Evolutionary conservation across 805 yeast species (phyloP), one percentile per base, ranked within the genome.

Genomic region (Yarrowia yakushimensis): DNA sequence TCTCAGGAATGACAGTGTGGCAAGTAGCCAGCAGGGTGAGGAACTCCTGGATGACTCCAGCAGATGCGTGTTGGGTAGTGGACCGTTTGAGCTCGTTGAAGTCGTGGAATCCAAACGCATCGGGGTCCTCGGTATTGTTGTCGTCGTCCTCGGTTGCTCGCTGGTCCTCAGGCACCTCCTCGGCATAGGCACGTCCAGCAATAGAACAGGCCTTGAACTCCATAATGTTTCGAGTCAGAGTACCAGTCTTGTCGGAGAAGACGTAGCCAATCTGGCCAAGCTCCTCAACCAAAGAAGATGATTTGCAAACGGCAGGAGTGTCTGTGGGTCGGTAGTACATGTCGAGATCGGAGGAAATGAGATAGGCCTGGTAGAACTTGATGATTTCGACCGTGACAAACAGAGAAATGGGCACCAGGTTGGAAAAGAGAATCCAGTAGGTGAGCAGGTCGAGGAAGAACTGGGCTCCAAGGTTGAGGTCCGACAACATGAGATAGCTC

Each of bases 171-270:
- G 99, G 98, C 31, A 94, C 87, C 41, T 85, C 89, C 60, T 82
- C 88, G 37, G 90, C 88, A 72, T 92, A 94, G 70, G 96, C 88
- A 62, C 83, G 83, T 0, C 98, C 99, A 2, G 91, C 97, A 71
- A 94, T 90, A 0, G 97, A 83, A 69, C 97, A 91, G 9, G 94
- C 85, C 72, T 89, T 91, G 76, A 90, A 94, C 74, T 91, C 98
- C 99, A 94, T 94, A 62, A 94, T 87, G 71, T 94, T 94, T 74
- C 97, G 78, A 0, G 99, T 94, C 64, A 94, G 79, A 0, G 99
- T 94, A 30, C 99, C 99, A 0, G 99, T 94, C 72, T 94, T 94
- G 74, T 94, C 99, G 73, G 97, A 89, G 76, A 94, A 94, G 22
- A 94, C 88, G 71, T 91, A 92, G 72, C 93, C 96, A 69, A 94